These are phyloP conservation scores for Hyaloperonospora arabidopsidis DNA, from an alignment of 352 stramenopile species.

Conservation along the genomic window DNA sequence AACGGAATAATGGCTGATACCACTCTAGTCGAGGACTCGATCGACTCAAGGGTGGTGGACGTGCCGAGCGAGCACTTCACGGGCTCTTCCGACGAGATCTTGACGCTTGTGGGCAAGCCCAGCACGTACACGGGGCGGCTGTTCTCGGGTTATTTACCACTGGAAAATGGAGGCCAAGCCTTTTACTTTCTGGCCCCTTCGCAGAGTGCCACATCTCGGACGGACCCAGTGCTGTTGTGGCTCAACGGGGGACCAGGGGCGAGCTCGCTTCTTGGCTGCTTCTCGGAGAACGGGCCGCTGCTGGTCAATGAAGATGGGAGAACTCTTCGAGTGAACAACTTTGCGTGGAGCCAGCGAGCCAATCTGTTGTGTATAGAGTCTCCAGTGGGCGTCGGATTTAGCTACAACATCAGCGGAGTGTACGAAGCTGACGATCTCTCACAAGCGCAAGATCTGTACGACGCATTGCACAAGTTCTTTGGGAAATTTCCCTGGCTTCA, in stretches of 20 bases:
- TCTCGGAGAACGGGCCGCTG: constrained; percentile 63
- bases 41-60: constrained; percentile 8
- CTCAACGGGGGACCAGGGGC: constrained; percentile 58
- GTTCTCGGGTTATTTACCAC: constrained; percentile 51
- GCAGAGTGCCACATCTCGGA: constrained; percentile 29
- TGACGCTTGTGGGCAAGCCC: constrained; percentile 33
- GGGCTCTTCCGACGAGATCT: constrained; percentile 43
- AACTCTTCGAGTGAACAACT: constrained; percentile 38
- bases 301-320: constrained; percentile 49
- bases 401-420: constrained; percentile 45
- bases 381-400: constrained; percentile 59
- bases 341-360: constrained; percentile 49
- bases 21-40: constrained; percentile 18
- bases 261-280: constrained; percentile 52
- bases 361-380: constrained; percentile 60
- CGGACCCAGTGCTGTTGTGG: constrained; percentile 60
- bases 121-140: constrained; percentile 41
- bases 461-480: constrained; percentile 79
- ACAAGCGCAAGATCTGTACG: constrained; percentile 71
- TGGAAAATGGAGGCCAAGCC: constrained; percentile 45
- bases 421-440: constrained; percentile 71
- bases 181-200: constrained; percentile 71
- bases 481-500: constrained; percentile 75
- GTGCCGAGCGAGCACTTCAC: constrained; percentile 18
- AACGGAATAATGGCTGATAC: constrained; percentile 4